Base-by-base conservation (phyloP, 192 early-diverging fungal genomes). In the Rhizophagus sp. region DNA sequence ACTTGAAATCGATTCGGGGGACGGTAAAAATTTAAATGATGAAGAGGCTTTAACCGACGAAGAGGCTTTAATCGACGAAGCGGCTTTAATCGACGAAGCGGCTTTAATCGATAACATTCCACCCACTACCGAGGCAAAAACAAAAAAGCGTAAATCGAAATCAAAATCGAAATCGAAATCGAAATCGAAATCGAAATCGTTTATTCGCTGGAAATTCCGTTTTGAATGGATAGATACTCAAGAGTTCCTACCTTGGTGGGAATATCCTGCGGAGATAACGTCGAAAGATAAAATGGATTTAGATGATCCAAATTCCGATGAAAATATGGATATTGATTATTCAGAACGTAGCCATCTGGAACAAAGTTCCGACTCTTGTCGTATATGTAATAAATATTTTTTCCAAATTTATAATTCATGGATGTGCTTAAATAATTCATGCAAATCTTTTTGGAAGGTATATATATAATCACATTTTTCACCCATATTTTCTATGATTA, bases 201-300 rank as follows among this genome's bases (percentile, higher is more conserved):
- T 68, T 34, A 39, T 69, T 41, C 15, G 67, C 9, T 69, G 67
- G 67, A 69, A 69, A 69, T 69, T 69, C n/a, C 67, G 67, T n/a
- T 69, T 69, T 41, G 67, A 69, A 69, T 69, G 67, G 67, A 34
- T 69, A 9, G 10, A 25, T 19, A 36, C 41, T 39, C 67, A 69
- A 69, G 67, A 69, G 27, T 69, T 69, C 8, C 2, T 10, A 11
- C 67, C 67, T 36, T 69, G 67, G 67, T 69, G 67, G 67, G 67
- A 69, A 69, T 9, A 36, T 9, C 19, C 67, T 22, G 9, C 17
- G 1, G 33, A 69, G 34, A 69, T 8, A 19, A 9, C 27, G 25
- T 41, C 15, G 6, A 19, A 4, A 17, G 15, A 27, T 11, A 19
- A 2, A 1, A 36, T 68, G 3, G 17, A 13, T 7, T 4, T 34